Evolutionary conservation across 73 alveolate genomes (phyloP), one percentile per base, ranked within the genome.

Genomic region (Uronychia setigera): DNA sequence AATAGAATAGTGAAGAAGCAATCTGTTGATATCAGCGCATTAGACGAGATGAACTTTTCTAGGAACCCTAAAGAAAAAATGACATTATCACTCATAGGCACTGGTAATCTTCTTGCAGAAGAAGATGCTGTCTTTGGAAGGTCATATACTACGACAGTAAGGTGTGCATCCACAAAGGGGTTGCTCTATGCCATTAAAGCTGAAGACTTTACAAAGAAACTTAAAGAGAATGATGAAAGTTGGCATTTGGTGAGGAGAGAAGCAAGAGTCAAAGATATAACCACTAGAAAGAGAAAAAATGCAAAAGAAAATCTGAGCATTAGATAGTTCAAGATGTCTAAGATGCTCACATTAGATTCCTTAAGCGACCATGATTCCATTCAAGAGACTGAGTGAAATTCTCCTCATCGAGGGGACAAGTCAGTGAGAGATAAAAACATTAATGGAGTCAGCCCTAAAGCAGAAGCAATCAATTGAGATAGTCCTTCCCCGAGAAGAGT

Each of bases 91-190:
- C 67, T 46, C n/a, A 19, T 85, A 1, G 86, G 91, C 0, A 59
- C n/a, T n/a, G 91, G 91, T 25, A 85, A 85, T 58, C 76, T 85
- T 85, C 76, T 85, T 1, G 91, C 85, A 1, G 91, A 85, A 59
- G 91, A 85, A 1, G 91, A 85, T 58, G 80, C 81, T 25, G 27
- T 76, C 1, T 9, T 13, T 1, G 19, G n/a, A 28, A 85, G 87
- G 35, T 35, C 57, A 57, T 85, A 78, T 31, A 14, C 91, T 14
- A 85, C 91, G 13, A 77, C 91, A 25, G 33, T 76, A 0, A 76
- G 35, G 1, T 85, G 91, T 78, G 86, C 77, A 1, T 77, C 91
- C 1, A 1, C 34, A 1, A 25, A 33, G 26, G 91, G 91, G 14
- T 31, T 31, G 0, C 32, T 85, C 25, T 33, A 34, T 28, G 60